Percentiles rank a stretch among this genome's conserved stretches.
phyloP scores from a whole-genome alignment of 192 early-diverging fungal species.

The Martensiomyces pterosporus region DNA sequence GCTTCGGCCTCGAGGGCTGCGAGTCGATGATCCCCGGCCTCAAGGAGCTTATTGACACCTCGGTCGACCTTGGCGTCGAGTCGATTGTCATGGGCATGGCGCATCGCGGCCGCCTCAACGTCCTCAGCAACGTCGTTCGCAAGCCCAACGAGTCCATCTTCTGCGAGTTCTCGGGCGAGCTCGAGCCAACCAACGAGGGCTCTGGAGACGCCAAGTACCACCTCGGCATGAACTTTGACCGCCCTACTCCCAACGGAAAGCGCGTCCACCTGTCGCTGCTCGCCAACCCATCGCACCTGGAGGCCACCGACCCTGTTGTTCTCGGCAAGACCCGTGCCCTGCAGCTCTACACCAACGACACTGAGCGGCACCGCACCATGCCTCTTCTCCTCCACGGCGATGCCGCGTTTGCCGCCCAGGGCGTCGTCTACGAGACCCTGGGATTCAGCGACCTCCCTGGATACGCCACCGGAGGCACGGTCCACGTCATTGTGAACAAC shows the following conservation, averaged over 20 bases:
- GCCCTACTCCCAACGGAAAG: conserved; percentile 95
- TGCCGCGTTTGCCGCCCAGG: conserved; percentile 97
- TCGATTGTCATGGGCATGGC: conserved; percentile 98
- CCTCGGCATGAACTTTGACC: conserved; percentile 91
- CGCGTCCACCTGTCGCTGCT: conserved; percentile 95
- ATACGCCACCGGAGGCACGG: conserved; percentile 94
- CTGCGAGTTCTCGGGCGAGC: conserved; percentile 90
- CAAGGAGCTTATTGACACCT: conserved; percentile 96
- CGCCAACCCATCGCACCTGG: conserved; percentile 98
- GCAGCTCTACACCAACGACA: conserved; percentile 92
- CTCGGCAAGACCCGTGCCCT: conserved; percentile 95
- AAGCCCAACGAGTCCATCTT: conserved; percentile 99
- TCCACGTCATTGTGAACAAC: conserved; percentile 98
- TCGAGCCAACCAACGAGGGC: conserved; percentile 85
- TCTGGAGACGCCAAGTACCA: conserved; percentile 97
- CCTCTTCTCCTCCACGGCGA: conserved; percentile 96
- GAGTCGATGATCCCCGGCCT: conserved; percentile 97
- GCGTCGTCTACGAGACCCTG: conserved; percentile 96
- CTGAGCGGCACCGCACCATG: conserved; percentile 77
- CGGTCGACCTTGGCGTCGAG: conserved; percentile 92
- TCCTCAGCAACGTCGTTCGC: conserved; percentile 97
- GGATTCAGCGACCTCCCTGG: conserved; percentile 92
- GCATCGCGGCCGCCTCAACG: conserved; percentile 97
- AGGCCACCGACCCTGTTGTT: conserved; percentile 97
- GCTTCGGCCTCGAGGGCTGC: conserved; percentile 97